Conservation (phyloP, 192 early-diverging fungal genomes). For the Coemansia furcata region DNA sequence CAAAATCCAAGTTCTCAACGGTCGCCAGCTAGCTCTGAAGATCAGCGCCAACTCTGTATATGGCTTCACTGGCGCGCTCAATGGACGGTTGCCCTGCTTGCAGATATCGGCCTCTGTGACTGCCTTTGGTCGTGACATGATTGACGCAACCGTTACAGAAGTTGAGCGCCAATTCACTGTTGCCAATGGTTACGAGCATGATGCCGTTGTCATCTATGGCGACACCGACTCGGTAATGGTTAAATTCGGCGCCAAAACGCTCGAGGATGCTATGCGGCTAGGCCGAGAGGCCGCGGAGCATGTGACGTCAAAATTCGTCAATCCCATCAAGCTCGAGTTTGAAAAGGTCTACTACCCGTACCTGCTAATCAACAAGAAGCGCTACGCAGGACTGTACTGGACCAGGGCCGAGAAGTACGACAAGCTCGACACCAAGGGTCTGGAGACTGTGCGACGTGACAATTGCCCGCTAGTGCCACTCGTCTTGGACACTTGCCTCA, state of each 20-base stretch:
- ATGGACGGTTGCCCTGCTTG: slow-evolving; percentile 87
- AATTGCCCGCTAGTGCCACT: slow-evolving; percentile 88
- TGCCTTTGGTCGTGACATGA: slow-evolving; percentile 95
- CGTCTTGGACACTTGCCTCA: slow-evolving; percentile 89
- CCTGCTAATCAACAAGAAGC: slow-evolving; percentile 96
- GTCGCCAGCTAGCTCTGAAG: slow-evolving; percentile 95
- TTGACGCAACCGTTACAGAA: slow-evolving; percentile 79
- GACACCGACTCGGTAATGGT: slow-evolving; percentile 99
- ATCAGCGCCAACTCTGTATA: slow-evolving; percentile 97
- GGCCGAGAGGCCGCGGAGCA: slow-evolving; percentile 81
- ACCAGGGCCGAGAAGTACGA: slow-evolving; percentile 90
- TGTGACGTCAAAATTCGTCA: slow-evolving; percentile 83
- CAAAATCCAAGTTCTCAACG: slow-evolving; percentile 90
- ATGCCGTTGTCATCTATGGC: slow-evolving; percentile 94
- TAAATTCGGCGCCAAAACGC: slow-evolving; percentile 81
- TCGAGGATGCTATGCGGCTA: slow-evolving; percentile 84
- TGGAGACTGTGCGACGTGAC: slow-evolving; percentile 97
- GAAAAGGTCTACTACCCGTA: slow-evolving; percentile 99
- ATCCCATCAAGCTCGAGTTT: slow-evolving; percentile 97
- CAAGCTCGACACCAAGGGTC: slow-evolving; percentile 96
- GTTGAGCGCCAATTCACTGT: slow-evolving; percentile 83
- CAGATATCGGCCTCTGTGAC: slow-evolving; percentile 93
- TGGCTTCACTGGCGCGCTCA: slow-evolving; percentile 93
- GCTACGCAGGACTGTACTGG: slow-evolving; percentile 98
- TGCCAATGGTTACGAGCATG: slow-evolving; percentile 81